phyloP scores from a whole-genome alignment of 352 stramenopile genomes.

The Pythium sp. region DNA sequence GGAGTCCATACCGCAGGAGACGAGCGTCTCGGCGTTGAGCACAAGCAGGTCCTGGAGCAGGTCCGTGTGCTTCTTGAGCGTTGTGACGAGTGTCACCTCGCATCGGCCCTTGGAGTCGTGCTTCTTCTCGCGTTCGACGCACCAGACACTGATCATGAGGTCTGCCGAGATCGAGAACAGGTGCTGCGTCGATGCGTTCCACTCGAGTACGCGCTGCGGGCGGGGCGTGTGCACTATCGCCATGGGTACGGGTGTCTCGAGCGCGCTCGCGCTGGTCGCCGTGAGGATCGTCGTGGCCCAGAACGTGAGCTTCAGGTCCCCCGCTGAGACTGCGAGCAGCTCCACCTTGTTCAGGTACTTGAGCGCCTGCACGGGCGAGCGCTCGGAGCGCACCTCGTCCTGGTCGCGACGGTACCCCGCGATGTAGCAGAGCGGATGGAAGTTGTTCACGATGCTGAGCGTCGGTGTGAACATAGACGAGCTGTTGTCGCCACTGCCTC shows the following conservation, averaged over 20 bases:
- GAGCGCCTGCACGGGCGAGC: constrained; percentile 68
- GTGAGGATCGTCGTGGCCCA: constrained; percentile 67
- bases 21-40: constrained; percentile 62
- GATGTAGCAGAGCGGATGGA: constrained; percentile 71
- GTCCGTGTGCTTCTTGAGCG: constrained; percentile 66
- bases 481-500: constrained; percentile 11
- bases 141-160: constrained; percentile 64
- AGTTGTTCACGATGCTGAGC: constrained; percentile 59
- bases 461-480: constrained; percentile 33
- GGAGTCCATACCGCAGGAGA: constrained; percentile 78
- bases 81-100: constrained; percentile 49
- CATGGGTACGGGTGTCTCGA: constrained; percentile 65
- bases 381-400: constrained; percentile 71
- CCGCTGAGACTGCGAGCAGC: constrained; percentile 63
- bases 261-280: constrained; percentile 48
- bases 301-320: constrained; percentile 78
- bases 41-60: constrained; percentile 70
- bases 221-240: constrained; percentile 61
- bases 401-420: constrained; percentile 71
- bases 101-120: constrained; percentile 40
- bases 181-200: constrained; percentile 44
- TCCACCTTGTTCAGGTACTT: constrained; percentile 65
- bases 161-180: constrained; percentile 78
- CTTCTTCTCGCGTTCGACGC: constrained; percentile 37
- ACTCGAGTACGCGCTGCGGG: constrained; percentile 71